Conservation (phyloP, 192 early-diverging fungal genomes). For the Coemansia sp. region DNA sequence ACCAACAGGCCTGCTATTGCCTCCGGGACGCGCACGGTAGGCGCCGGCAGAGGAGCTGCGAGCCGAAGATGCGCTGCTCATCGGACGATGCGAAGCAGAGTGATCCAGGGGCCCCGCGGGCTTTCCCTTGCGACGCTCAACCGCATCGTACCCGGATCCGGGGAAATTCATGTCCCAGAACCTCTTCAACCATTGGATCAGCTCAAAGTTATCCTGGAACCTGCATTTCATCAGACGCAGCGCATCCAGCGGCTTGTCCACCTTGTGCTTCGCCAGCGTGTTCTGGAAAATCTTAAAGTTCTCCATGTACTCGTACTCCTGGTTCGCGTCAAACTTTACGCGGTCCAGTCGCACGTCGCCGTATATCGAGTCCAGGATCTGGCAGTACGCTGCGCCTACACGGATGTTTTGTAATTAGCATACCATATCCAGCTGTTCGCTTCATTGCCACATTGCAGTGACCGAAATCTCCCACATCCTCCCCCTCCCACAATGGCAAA, state of each 20-base stretch:
- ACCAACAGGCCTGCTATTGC: constrained; percentile 12
- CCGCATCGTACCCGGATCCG: constrained; percentile 82
- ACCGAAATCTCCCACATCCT: too few species aligned
- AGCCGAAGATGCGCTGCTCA: constrained; percentile 48
- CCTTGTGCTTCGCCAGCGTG: constrained; percentile 83
- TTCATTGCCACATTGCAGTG: too few species aligned
- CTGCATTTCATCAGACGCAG: constrained; percentile 91
- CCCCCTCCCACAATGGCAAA: too few species aligned
- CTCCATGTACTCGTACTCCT: constrained; percentile 93
- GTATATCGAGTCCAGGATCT: constrained; percentile 77
- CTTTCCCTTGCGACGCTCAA: constrained; percentile 63
- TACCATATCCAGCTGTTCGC: neutral
- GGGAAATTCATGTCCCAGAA: constrained; percentile 90
- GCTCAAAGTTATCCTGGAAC: constrained; percentile 99
- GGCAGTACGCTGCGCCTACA: constrained; percentile 70
- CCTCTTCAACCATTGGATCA: constrained; percentile 93
- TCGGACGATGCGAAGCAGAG: constrained; percentile 16
- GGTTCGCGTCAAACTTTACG: constrained; percentile 93
- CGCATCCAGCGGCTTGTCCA: constrained; percentile 91
- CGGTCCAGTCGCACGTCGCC: constrained; percentile 80
- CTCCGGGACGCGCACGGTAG: constrained; percentile 27
- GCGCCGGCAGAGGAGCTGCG: constrained; percentile 39
- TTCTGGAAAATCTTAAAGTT: constrained; percentile 96
- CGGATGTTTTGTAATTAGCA: too few species aligned
- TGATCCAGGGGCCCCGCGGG: constrained; percentile 29